Evolutionary conservation across 2,329 filamentous ascomycete species (phyloP).

Genomic region (Fonsecaea nubica): DNA sequence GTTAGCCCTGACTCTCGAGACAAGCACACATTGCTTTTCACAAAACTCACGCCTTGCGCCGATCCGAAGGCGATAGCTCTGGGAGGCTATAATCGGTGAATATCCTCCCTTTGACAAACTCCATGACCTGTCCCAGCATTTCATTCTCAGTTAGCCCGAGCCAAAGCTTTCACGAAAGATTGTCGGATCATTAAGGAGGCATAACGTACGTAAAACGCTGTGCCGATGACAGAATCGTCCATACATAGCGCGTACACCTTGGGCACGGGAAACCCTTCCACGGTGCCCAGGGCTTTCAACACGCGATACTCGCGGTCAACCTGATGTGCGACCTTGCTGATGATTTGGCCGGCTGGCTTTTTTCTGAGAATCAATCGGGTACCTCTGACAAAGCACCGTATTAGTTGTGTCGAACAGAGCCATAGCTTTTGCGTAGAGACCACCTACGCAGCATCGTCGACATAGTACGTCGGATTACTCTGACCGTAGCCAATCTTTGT

Average conservation of each 20-base stretch:
- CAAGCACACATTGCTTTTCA: not conserved
- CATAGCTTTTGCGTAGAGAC: not conserved
- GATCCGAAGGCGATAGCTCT: constrained; percentile 67
- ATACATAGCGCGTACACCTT: constrained; percentile 77
- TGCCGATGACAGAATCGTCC: constrained; percentile 74
- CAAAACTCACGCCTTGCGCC: constrained; percentile 65
- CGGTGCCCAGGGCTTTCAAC: constrained; percentile 74
- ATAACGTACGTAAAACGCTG: constrained; percentile 74
- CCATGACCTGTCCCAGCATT: constrained; percentile 62
- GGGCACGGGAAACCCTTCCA: constrained; percentile 74
- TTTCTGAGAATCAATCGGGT: constrained; percentile 81
- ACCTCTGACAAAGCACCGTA: constrained; percentile 47
- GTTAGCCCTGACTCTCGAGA: not conserved
- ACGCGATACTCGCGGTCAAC: constrained; percentile 88
- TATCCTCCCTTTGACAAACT: constrained; percentile 83
- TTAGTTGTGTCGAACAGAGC: not conserved
- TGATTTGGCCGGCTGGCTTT: constrained; percentile 81
- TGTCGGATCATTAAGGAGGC: too few relatives aligned
- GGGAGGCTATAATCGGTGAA: constrained; percentile 80
- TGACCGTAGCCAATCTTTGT: constrained; percentile 36
- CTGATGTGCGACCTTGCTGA: constrained; percentile 87
- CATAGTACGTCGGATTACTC: constrained; percentile 36
- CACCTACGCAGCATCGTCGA: constrained; percentile 34
- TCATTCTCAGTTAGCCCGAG: not conserved
- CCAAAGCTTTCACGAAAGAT: not conserved